These are phyloP conservation scores for Ceratobasidium sp. DNA, from an alignment of 1,284 basidiomycete genomes.

Conservation along the genomic window DNA sequence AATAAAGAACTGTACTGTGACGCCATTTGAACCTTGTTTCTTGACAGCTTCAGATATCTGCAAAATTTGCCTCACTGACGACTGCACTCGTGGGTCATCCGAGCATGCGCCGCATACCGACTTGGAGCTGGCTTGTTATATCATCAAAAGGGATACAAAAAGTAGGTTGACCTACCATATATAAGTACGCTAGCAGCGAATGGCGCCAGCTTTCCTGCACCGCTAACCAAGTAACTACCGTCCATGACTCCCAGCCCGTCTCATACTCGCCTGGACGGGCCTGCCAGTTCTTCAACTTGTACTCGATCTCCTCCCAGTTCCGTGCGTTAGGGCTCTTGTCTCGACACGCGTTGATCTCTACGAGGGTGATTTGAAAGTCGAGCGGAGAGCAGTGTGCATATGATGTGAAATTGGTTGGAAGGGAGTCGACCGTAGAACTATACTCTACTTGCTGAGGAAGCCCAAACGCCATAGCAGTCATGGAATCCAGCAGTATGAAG, in stretches of 20 bases:
- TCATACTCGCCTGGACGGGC: background rate
- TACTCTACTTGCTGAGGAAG: background rate
- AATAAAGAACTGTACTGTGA: background rate
- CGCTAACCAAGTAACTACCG: slow-evolving; percentile 1
- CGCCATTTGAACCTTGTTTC: background rate
- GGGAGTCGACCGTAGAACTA: background rate
- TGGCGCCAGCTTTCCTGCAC: slow-evolving; percentile 30
- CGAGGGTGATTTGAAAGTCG: background rate
- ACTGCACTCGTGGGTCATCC: slow-evolving; percentile 8
- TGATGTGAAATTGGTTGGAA: background rate
- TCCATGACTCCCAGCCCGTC: background rate
- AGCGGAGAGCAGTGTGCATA: background rate
- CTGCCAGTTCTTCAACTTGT: background rate
- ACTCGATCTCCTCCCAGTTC: slow-evolving; percentile 1
- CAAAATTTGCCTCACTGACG: slow-evolving; percentile 7
- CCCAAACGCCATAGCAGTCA: slow-evolving; percentile 9
- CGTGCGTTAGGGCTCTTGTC: background rate
- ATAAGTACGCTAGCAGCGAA: slow-evolving; percentile 13
- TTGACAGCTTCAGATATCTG: background rate
- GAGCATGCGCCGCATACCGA: slow-evolving; percentile 2
- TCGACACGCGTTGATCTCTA: slow-evolving; percentile 10
- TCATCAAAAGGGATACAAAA: background rate
- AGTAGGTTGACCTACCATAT: slow-evolving; percentile 10
- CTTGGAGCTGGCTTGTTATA: background rate
- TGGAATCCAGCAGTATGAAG: background rate